Base-by-base conservation (phyloP, 2,329 filamentous ascomycete genomes). In the Ophiostoma pallidulum region DNA sequence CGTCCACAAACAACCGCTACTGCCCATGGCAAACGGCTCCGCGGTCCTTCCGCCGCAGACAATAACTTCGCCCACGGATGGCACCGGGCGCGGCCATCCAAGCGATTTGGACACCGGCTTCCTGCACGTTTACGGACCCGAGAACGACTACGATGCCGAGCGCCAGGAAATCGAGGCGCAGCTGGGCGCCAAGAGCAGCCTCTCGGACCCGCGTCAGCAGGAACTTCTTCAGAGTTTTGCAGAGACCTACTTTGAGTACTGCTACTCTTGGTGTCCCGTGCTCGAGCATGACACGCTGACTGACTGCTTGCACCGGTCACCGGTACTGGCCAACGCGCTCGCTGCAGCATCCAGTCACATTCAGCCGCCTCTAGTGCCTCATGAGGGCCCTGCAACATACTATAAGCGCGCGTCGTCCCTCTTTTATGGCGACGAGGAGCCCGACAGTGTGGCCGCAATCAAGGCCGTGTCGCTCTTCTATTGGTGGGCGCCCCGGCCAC, bases 221-320 rank as follows among this genome's bases (percentile, higher is more conserved):
- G 43, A 45, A 13, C 36, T 47, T 14, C 37, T 40, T 10, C 44
- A 47, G 16, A 47, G 44, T 20, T 47, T 41, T 19, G 37, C 37
- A 9, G 44, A 47, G 37, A 47, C 44, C n/a, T 47, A 47, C 29
- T 41, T 41, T 29, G 28, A 38, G 29, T 39, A 40, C 31, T 47
- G 44, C 44, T 47, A 47, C 20, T 20, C 37, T 8, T 47, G 44
- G 44, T 47, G 44, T 16, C 44, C 37, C n/a, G 37, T 47, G 14
- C 37, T 47, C 8, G 44, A 47, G 4, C 19, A 37, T 5, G 20
- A 39, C 28, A 29, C 44, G 20, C 22, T 41, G 20, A 20, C 36
- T 4, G 44, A 47, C 3, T 12, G 14, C 4, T 20, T 47, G n/a
- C 36, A 33, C 4, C 36, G 37, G 9, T 47, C 44, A 29, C 37